Percentiles rank a stretch among this genome's conserved stretches.
phyloP scores from a whole-genome alignment of 2,329 filamentous ascomycete species.

The Botrytis squamosa region DNA sequence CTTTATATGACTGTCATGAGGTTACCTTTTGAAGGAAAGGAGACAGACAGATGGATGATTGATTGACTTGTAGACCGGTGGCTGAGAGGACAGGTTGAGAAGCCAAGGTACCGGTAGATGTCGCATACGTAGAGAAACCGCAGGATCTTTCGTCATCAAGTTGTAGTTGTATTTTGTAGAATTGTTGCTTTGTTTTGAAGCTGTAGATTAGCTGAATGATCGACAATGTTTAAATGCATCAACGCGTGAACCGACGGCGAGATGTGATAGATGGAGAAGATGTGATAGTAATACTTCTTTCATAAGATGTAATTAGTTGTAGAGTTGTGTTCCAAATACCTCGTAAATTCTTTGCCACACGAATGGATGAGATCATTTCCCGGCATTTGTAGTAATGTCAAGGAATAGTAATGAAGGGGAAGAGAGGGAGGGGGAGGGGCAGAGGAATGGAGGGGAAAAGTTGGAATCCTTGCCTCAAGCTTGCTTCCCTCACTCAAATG shows the following conservation, averaged over 20 bases:
- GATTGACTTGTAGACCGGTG: not conserved
- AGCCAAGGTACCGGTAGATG: not conserved
- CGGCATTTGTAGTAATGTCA: not conserved
- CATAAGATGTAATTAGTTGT: not conserved
- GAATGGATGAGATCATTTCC: not conserved
- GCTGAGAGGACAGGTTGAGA: too few relatives aligned
- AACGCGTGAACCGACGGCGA: not conserved
- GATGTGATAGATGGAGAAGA: not conserved
- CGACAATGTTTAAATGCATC: not conserved
- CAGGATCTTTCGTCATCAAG: not conserved
- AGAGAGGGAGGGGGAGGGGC: not conserved
- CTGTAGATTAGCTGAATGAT: not conserved
- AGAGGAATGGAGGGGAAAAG: not conserved
- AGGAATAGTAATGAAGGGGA: not conserved
- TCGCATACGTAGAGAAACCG: not conserved
- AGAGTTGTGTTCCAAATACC: not conserved
- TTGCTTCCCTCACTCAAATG: not conserved
- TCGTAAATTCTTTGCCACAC: not conserved
- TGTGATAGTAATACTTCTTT: not conserved
- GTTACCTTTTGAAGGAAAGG: not conserved
- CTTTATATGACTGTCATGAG: not conserved
- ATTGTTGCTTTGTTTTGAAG: not conserved
- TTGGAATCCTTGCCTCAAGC: not conserved
- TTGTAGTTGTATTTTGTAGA: not conserved
- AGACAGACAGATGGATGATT: not conserved